Evolutionary conservation across 2,329 filamentous ascomycete genomes (phyloP).

Genomic region (Talaromyces verruculosus): DNA sequence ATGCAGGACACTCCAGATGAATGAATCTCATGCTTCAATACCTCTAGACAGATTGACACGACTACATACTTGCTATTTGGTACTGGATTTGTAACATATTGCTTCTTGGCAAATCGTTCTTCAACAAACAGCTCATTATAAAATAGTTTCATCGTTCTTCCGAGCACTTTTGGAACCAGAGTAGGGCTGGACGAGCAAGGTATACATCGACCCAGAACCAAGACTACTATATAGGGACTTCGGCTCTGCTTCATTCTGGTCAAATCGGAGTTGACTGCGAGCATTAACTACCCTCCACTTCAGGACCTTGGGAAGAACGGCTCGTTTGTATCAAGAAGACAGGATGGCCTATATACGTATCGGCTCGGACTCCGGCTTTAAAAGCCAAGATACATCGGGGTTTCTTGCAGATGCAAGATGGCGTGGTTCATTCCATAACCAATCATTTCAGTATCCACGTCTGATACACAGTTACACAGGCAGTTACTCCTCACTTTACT

Average conservation of each 20-base stretch:
- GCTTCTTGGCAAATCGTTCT: not conserved
- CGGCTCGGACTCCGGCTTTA: not conserved
- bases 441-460: not conserved
- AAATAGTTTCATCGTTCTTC: not conserved
- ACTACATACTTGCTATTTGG: not conserved
- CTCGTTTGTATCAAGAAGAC: too few species aligned
- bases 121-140: not conserved
- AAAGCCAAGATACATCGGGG: not conserved
- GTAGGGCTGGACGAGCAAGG: too few species aligned
- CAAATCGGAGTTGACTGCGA: too few species aligned
- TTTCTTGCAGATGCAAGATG: not conserved
- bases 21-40: not conserved
- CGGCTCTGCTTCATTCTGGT: too few species aligned
- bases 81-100: not conserved
- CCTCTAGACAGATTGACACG: not conserved
- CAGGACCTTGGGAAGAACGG: too few species aligned
- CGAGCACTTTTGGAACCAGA: not conserved
- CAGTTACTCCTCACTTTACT: too few species aligned
- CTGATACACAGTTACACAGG: not conserved
- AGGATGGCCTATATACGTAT: too few species aligned
- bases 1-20: not conserved
- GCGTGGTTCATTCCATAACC: not conserved
- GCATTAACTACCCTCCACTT: too few species aligned
- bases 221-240: too few species aligned
- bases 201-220: too few species aligned